Conservation (phyloP, 2,329 filamentous ascomycete species). For the Hymenoscyphus fructigenus region DNA sequence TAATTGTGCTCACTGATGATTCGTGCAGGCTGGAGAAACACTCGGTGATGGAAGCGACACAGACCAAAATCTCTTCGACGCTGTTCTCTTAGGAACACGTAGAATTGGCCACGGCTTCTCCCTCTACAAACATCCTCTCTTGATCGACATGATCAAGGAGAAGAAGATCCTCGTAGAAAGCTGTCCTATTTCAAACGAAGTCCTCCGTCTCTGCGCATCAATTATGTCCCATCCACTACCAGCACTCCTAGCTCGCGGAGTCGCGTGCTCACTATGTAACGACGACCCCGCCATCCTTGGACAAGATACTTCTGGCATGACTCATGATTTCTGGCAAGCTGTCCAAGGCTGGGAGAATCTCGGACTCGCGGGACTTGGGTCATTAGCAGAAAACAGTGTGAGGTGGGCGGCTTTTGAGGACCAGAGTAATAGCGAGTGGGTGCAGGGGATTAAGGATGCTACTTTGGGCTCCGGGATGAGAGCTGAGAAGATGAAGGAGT, state of each 20-base stretch:
- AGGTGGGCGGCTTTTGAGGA: slow-evolving; percentile 90
- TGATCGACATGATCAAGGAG: slow-evolving; percentile 86
- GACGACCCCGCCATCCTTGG: slow-evolving; percentile 89
- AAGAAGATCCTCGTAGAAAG: slow-evolving; percentile 85
- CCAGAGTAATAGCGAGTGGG: slow-evolving; percentile 68
- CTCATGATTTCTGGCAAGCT: slow-evolving; percentile 92
- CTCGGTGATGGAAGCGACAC: slow-evolving; percentile 74
- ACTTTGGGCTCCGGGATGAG: slow-evolving; percentile 69
- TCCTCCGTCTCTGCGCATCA: slow-evolving; percentile 73
- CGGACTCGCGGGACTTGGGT: slow-evolving; percentile 80
- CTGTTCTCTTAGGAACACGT: slow-evolving; percentile 79
- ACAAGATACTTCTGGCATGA: slow-evolving; percentile 77
- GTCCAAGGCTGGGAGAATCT: slow-evolving; percentile 90
- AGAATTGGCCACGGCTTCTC: slow-evolving; percentile 89
- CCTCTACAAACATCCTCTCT: slow-evolving; percentile 85
- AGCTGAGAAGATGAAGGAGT: slow-evolving; percentile 71
- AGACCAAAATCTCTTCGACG: slow-evolving; percentile 84
- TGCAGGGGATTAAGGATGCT: slow-evolving; percentile 69
- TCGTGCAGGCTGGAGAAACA: slow-evolving; percentile 69
- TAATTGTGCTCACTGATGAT: not conserved
- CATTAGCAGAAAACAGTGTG: slow-evolving; percentile 88
- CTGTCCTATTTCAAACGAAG: slow-evolving; percentile 89
- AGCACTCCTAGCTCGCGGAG: slow-evolving; percentile 79
- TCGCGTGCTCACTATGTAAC: slow-evolving; percentile 81
- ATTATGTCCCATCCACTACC: slow-evolving; percentile 80